A percentile compares a stretch with the other conserved stretches of the same genome.
Evolutionary conservation across 805 yeast species (phyloP).

Genomic region (Suhomyces xylopsoci): DNA sequence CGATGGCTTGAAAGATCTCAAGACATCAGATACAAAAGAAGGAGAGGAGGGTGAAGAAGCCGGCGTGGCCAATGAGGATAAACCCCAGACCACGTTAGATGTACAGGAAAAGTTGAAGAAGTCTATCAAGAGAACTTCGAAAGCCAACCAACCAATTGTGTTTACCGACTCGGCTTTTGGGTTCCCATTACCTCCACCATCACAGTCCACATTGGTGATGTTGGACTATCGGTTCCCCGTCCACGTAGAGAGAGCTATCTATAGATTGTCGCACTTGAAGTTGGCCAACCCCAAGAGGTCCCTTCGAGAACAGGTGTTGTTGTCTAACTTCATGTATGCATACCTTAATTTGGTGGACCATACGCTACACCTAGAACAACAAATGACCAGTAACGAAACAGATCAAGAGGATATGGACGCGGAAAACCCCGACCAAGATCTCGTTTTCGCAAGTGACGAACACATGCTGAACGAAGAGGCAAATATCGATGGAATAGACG

Average conservation of each 20-base stretch:
- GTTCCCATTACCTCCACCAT: slow-evolving; percentile 79
- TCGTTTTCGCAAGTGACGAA: slow-evolving; percentile 8
- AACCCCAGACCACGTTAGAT: slow-evolving; percentile 35
- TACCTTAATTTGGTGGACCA: slow-evolving; percentile 93
- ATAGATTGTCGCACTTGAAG: slow-evolving; percentile 87
- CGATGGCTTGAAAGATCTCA: slow-evolving; percentile 7
- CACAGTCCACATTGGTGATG: slow-evolving; percentile 75
- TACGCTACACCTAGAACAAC: slow-evolving; percentile 71
- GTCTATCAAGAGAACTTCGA: slow-evolving; percentile 39
- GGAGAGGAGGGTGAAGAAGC: slow-evolving; percentile 5
- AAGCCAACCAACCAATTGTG: slow-evolving; percentile 45
- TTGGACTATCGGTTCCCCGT: slow-evolving; percentile 84
- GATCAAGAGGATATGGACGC: slow-evolving; percentile 8
- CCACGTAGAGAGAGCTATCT: slow-evolving; percentile 94
- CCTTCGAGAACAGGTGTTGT: slow-evolving; percentile 82
- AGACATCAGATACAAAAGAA: slow-evolving; percentile 4
- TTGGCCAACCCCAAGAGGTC: slow-evolving; percentile 92
- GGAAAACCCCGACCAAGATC: slow-evolving; percentile 9
- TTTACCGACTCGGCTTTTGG: slow-evolving; percentile 81
- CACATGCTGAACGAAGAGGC: slow-evolving; percentile 2
- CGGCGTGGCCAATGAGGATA: slow-evolving; percentile 11
- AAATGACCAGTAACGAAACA: slow-evolving; percentile 24
- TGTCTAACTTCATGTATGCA: slow-evolving; percentile 97
- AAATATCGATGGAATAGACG: slow-evolving; percentile 10
- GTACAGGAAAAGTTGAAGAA: slow-evolving; percentile 44